Conservation (phyloP, 345 rosid species). For the Erucastrum elatum region DNA sequence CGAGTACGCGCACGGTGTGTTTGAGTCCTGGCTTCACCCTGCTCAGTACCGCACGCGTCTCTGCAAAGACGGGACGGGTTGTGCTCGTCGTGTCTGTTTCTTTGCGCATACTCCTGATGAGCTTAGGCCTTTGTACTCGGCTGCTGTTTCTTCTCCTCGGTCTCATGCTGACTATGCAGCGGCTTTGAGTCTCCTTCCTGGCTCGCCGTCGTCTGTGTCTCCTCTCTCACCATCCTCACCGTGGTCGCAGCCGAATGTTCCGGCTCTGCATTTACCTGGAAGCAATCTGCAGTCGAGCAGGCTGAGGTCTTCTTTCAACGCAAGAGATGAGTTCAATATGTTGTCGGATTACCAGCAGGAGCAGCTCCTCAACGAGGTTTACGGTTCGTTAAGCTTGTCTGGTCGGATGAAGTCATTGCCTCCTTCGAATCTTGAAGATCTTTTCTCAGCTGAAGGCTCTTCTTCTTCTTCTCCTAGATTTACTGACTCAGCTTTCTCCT, state of each 20-base stretch:
- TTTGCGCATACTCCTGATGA: slow-evolving; percentile 93
- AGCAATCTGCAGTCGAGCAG: slow-evolving; percentile 86
- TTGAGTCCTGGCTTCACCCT: slow-evolving; percentile 98
- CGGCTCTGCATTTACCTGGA: slow-evolving; percentile 78
- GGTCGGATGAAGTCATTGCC: slow-evolving; percentile 75
- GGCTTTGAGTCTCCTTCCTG: slow-evolving; percentile 50
- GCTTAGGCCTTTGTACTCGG: slow-evolving; percentile 88
- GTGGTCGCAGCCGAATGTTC: slow-evolving; percentile 91
- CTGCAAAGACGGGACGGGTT: slow-evolving; percentile 85
- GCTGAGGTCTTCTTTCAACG: slow-evolving; percentile 74
- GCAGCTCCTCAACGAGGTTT: slow-evolving; percentile 62
- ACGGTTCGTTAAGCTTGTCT: slow-evolving; percentile 55
- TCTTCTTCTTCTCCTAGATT: slow-evolving; percentile 53
- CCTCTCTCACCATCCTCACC: slow-evolving; percentile 86
- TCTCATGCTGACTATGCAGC: slow-evolving; percentile 83
- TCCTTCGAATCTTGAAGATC: slow-evolving; percentile 80
- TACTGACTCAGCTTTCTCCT: slow-evolving; percentile 56
- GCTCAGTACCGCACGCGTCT: slow-evolving; percentile 93
- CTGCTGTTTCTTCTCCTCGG: slow-evolving; percentile 87
- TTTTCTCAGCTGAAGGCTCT: slow-evolving; percentile 60
- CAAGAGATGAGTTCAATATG: slow-evolving; percentile 67
- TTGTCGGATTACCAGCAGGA: slow-evolving; percentile 72
- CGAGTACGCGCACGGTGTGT: slow-evolving; percentile 97
- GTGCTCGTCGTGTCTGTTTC: slow-evolving; percentile 91
- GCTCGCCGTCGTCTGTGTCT: slow-evolving; percentile 45